A percentile compares a stretch with the other conserved stretches of the same genome.
phyloP scores from a whole-genome alignment of 2,329 filamentous ascomycete species.

The Chrysosporium queenslandicum region DNA sequence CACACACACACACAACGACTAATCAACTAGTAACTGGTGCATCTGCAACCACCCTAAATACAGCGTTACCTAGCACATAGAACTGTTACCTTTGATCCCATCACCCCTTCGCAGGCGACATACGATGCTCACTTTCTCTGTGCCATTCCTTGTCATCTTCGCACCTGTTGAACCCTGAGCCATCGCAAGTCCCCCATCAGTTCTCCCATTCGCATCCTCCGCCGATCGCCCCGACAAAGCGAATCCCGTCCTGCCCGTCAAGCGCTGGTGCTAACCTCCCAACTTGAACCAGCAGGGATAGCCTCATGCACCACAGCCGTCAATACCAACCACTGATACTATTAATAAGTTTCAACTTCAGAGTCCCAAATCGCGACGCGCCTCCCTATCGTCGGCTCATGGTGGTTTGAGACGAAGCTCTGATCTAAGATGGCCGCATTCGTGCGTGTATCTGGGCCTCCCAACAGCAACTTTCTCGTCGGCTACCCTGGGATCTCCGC shows the following conservation, averaged over 20 bases:
- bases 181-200: not conserved
- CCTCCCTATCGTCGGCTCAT: slow-evolving; percentile 11
- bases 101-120: not conserved
- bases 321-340: not conserved
- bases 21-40: no score
- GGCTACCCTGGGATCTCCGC: slow-evolving; percentile 97
- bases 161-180: not conserved
- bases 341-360: not conserved
- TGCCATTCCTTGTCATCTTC: not conserved
- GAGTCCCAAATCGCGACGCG: not conserved
- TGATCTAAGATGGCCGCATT: slow-evolving; percentile 56
- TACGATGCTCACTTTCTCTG: not conserved
- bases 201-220: not conserved
- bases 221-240: not conserved
- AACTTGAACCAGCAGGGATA: not conserved
- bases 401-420: slow-evolving; percentile 15
- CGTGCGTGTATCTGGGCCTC: slow-evolving; percentile 92
- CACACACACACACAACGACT: not conserved
- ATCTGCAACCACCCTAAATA: not conserved
- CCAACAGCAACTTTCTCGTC: slow-evolving; percentile 92
- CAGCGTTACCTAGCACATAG: not conserved
- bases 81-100: not conserved
- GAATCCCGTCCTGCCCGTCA: not conserved
- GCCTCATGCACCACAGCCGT: slow-evolving; percentile 6
- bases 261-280: not conserved